Percentiles rank a stretch among this genome's conserved stretches.
Evolutionary conservation across 163 green algal species (phyloP).

Genomic region (Coccomyxa subellipsoidea): DNA sequence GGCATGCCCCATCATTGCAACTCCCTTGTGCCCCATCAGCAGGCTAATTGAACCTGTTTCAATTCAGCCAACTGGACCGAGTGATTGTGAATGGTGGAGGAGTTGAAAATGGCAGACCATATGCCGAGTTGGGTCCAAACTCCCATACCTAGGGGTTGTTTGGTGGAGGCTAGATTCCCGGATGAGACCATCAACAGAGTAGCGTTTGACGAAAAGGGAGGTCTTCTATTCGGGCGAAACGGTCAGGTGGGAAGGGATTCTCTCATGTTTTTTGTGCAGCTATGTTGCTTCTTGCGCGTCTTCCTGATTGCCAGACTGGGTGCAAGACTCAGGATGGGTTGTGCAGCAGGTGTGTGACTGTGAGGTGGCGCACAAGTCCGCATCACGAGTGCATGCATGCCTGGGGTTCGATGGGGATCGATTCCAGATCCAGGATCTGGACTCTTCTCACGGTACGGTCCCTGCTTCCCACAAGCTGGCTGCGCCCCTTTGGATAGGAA

Average conservation of each 20-base stretch:
- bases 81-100: neutral
- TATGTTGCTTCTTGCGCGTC: too few species aligned
- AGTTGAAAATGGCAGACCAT: neutral
- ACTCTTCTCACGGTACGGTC: slow-evolving; percentile 1
- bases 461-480: neutral
- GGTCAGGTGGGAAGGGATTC: too few species aligned
- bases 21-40: too few species aligned
- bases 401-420: slow-evolving; percentile 6
- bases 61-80: neutral
- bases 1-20: too few species aligned
- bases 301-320: neutral
- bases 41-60: too few species aligned
- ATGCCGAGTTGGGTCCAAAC: neutral
- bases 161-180: neutral
- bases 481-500: neutral
- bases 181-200: neutral
- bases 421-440: neutral
- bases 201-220: neutral
- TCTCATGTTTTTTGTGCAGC: too few species aligned
- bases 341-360: slow-evolving; percentile 12
- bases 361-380: slow-evolving; percentile 11
- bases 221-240: neutral
- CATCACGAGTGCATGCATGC: slow-evolving; percentile 11
- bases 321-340: neutral
- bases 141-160: neutral